phyloP scores from a whole-genome alignment of 2,329 filamentous ascomycete species.

The Helotiales sp. region DNA sequence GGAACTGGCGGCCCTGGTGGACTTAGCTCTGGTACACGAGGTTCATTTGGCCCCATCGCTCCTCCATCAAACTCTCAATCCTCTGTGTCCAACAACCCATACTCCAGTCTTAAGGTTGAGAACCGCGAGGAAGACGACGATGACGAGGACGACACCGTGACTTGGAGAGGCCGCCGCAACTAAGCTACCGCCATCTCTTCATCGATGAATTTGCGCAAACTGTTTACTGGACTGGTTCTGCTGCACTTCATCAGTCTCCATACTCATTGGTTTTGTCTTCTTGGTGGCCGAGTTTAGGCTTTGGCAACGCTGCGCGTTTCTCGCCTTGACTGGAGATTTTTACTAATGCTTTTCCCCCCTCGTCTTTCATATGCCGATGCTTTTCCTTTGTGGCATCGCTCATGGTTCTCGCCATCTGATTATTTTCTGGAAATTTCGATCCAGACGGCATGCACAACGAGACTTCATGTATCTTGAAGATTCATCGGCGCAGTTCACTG shows the following conservation, averaged over 20 bases:
- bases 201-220: not conserved
- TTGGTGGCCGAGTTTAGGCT: not conserved
- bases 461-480: not conserved
- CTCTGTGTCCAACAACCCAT: not conserved
- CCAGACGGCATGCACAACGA: not conserved
- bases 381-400: too few species aligned
- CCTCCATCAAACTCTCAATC: not conserved
- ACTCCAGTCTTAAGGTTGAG: not conserved
- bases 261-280: not conserved
- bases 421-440: not conserved
- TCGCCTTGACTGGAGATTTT: not conserved
- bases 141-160: conserved; percentile 4
- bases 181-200: not conserved
- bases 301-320: not conserved
- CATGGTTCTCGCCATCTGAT: too few species aligned
- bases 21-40: too few species aligned
- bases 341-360: not conserved
- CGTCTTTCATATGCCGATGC: too few species aligned
- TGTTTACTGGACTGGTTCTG: not conserved
- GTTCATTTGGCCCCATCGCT: conserved; percentile 7
- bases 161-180: conserved; percentile 1
- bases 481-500: not conserved
- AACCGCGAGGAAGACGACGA: not conserved
- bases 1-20: too few species aligned
- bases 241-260: not conserved